Evolutionary conservation across 2,329 filamentous ascomycete genomes (phyloP).

Genomic region (Aplosporella prunicola): DNA sequence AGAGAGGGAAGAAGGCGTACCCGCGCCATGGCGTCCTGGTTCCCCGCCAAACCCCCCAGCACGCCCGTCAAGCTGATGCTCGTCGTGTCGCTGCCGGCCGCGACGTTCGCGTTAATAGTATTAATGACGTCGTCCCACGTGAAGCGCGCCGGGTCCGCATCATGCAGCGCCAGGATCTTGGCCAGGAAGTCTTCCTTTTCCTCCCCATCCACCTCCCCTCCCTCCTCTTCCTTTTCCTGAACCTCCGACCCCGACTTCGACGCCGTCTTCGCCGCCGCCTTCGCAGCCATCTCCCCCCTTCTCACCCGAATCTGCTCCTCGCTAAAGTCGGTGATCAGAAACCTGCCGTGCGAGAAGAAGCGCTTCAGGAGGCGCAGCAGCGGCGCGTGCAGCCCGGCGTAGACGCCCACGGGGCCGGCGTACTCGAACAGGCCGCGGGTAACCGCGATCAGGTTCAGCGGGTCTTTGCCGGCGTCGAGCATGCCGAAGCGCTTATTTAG

Average conservation of each 20-base stretch:
- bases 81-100: slow-evolving; percentile 38
- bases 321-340: background rate
- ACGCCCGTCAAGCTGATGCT: slow-evolving; percentile 38
- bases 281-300: too few relatives aligned
- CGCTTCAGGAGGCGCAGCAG: slow-evolving; percentile 19
- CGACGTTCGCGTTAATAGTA: slow-evolving; percentile 26
- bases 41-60: slow-evolving; percentile 37
- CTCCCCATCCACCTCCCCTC: too few relatives aligned
- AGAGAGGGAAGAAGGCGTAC: background rate
- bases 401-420: slow-evolving; percentile 35
- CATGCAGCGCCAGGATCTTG: slow-evolving; percentile 33
- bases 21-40: slow-evolving; percentile 17
- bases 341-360: slow-evolving; percentile 19
- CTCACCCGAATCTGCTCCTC: background rate
- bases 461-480: slow-evolving; percentile 38
- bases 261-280: too few relatives aligned
- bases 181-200: slow-evolving; percentile 31
- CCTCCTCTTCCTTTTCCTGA: too few relatives aligned
- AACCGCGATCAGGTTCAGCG: slow-evolving; percentile 33
- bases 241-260: too few relatives aligned
- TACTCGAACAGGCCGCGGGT: slow-evolving; percentile 30
- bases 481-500: slow-evolving; percentile 31
- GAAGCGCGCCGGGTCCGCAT: slow-evolving; percentile 34
- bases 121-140: slow-evolving; percentile 27
- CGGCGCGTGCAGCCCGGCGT: slow-evolving; percentile 29